Percentiles rank a stretch among this genome's conserved stretches.
Conservation (phyloP, 306 rosid genomes). For the Corylus heterophylla region DNA sequence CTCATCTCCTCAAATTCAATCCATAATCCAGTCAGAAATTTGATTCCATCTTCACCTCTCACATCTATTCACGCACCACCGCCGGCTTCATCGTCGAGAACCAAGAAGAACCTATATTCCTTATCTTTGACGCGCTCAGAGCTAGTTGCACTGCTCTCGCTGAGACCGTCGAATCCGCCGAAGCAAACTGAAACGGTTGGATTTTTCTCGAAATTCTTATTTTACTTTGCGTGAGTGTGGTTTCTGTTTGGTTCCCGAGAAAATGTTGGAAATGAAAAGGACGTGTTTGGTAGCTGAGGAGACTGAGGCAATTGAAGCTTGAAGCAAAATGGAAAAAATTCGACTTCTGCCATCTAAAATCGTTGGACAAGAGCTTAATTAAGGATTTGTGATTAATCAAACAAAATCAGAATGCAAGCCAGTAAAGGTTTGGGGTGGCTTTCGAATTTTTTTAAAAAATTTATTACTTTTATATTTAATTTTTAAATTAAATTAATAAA, state of each 20-base stretch:
- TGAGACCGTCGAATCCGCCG: conserved; percentile 47
- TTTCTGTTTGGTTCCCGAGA: neutral
- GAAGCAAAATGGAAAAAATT: neutral
- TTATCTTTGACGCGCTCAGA: conserved; percentile 31
- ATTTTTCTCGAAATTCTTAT: neutral
- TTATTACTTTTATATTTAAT: no score
- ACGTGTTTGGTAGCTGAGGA: neutral
- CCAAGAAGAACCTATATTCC: conserved; percentile 9
- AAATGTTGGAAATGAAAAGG: neutral
- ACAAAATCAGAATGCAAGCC: no score
- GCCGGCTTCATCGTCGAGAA: conserved; percentile 15
- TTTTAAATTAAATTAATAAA: no score
- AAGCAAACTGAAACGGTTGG: conserved; percentile 56
- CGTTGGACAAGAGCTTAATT: neutral
- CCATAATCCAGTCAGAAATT: conserved; percentile 6
- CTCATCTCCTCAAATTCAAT: conserved; percentile 22
- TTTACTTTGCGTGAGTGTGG: neutral
- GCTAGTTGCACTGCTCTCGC: conserved; percentile 47
- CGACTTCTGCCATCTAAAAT: neutral
- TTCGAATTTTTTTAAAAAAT: no score
- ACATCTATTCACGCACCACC: conserved; percentile 15
- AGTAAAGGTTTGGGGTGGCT: no score
- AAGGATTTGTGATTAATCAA: neutral
- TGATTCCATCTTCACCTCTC: conserved; percentile 24
- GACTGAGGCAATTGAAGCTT: neutral